Evolutionary conservation across 495 filamentous ascomycete species (phyloP), one percentile per base, ranked within the genome.

Genomic region (Aspergillus avenaceus): DNA sequence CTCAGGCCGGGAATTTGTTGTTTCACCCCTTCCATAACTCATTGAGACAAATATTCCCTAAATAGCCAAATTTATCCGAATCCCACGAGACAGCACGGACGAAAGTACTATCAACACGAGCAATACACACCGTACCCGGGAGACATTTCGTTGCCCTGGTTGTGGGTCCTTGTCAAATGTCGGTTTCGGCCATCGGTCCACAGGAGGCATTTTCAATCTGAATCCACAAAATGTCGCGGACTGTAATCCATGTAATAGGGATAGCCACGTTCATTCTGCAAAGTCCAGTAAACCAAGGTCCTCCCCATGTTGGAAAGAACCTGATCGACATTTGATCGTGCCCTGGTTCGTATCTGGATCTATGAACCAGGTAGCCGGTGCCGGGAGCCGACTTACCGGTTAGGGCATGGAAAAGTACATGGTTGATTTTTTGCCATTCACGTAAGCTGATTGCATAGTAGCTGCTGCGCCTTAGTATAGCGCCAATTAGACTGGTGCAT

Each of bases 11-110:
- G 25, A 25, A 27, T 27, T 27, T 23, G 22, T 38, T 13, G 6
- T 26, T 13, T 42, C 40, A 42, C 26, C 40, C 40, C 40, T 42
- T 23, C 40, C 40, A 42, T 23, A 25, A n/a, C n/a, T n/a, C n/a
- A n/a, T n/a, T n/a, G n/a, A n/a, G n/a, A n/a, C n/a, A n/a, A n/a
- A n/a, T n/a, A n/a, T n/a, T n/a, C n/a, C n/a, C n/a, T n/a, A n/a
- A n/a, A n/a, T n/a, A n/a, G n/a, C n/a, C n/a, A n/a, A 34, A 16
- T 34, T 34, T n/a, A 2, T 12, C 31, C 6, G n/a, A 34, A 14
- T 34, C 13, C 12, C 31, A 34, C 12, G 31, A 16, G n/a, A n/a
- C n/a, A n/a, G n/a, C n/a, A n/a, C n/a, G n/a, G n/a, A n/a, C n/a
- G n/a, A 34, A 34, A n/a, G n/a, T 14, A 34, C 11, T 34, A 13